A percentile compares a stretch with the other conserved stretches of the same genome.
Evolutionary conservation across 768 basidiomycete genomes (phyloP).

Genomic region (button mushroom (Agaricus bisporus)): DNA sequence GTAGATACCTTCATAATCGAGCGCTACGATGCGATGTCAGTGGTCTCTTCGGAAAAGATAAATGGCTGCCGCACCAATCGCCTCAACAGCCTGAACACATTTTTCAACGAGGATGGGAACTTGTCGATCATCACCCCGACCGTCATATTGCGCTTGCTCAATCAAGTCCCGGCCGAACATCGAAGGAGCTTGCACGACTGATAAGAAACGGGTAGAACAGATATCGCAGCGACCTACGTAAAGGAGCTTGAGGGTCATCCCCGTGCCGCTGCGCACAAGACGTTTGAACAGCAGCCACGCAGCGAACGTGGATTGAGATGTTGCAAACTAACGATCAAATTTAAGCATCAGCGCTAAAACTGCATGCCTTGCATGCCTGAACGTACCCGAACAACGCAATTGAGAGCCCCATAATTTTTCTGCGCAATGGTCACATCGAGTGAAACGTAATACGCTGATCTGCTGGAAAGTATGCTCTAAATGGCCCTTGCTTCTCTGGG

Average conservation of each 20-base stretch:
- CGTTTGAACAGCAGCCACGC: constrained; percentile 59
- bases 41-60: neutral
- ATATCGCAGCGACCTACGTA: constrained; percentile 29
- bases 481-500: constrained; percentile 27
- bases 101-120: constrained; percentile 92
- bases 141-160: constrained; percentile 76
- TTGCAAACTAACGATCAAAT: constrained; percentile 56
- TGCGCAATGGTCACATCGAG: constrained; percentile 90
- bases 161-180: constrained; percentile 89
- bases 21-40: constrained; percentile 39
- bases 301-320: constrained; percentile 83
- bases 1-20: constrained; percentile 98
- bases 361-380: constrained; percentile 1
- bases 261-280: constrained; percentile 61
- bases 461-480: constrained; percentile 86
- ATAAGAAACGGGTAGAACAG: constrained; percentile 12
- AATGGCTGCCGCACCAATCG: constrained; percentile 50
- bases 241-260: constrained; percentile 29
- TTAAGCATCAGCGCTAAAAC: neutral
- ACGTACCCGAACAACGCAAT: constrained; percentile 80
- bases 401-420: constrained; percentile 99
- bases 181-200: constrained; percentile 53
- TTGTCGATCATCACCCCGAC: constrained; percentile 48
- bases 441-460: constrained; percentile 80
- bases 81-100: constrained; percentile 92